Evolutionary conservation across 345 rosid species (phyloP), one percentile per base, ranked within the genome.

Genomic region (Citrus reticulata): DNA sequence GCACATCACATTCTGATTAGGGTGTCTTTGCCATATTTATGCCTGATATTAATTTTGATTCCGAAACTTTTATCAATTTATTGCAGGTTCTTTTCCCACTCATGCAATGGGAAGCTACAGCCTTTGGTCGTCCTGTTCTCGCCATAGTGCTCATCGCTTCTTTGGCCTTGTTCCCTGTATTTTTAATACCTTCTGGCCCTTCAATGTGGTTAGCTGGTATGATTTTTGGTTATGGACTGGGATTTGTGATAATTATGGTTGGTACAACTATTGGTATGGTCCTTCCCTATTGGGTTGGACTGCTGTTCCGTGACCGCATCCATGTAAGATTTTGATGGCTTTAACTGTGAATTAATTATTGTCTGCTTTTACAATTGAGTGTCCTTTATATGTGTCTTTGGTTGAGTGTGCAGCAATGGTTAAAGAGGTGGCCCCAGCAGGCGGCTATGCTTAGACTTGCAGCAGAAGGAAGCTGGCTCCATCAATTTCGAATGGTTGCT

Each of bases 181-280:
- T 96, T 77, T 83, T 96, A 80, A 92, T 96, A 67, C 99, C 99
- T 86, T 96, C 99, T 4, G 99, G 98, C 67, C 99, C 99, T 59
- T 96, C 99, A 63, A 96, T 96, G 99, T 96, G 98, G 99, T 82
- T 96, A 85, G 95, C 98, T 83, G 99, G 99, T 32, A 96, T 96
- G 99, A 93, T 94, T 71, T 96, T 94, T 27, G 98, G 99, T 59
- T 96, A 96, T 68, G 97, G 95, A 74, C 84, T 93, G 24, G 99
- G 99, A 42, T 96, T 96, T 42, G 78, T 91, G 59, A 96, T 96
- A 17, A 96, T 96, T 82, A 96, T 96, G 98, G 92, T 88, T 24
- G 99, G 98, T 68, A 96, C 99, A 81, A 93, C 99, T 4, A 65
- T 96, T 1, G 99, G 99, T 61, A 96, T 94, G 99, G 81, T 93